These are phyloP conservation scores for Prunus padus DNA, from an alignment of 306 rosid species.

Conservation along the genomic window DNA sequence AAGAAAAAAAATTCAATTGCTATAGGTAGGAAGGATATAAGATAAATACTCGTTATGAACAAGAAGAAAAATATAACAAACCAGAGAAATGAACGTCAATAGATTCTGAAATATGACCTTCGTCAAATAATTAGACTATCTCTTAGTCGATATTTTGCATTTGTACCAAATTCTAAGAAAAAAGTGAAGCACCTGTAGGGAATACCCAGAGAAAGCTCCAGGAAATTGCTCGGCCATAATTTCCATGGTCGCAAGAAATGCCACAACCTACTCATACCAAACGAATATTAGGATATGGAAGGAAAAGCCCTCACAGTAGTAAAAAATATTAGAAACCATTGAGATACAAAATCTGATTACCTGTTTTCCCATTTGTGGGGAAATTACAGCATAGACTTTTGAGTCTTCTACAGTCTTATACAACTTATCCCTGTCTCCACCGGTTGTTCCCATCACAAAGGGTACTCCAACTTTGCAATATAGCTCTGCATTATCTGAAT, in stretches of 20 bases:
- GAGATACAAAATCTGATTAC: constrained; percentile 31
- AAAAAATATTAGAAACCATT: background rate
- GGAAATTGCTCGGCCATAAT: constrained; percentile 94
- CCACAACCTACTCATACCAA: constrained; percentile 64
- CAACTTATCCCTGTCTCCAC: constrained; percentile 75
- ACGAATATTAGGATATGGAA: constrained; percentile 28
- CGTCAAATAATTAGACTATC: background rate
- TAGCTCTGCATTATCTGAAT: constrained; percentile 76
- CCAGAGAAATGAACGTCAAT: too few species aligned
- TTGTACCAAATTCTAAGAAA: background rate
- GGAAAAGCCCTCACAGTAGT: constrained; percentile 8
- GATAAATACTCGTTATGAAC: too few species aligned
- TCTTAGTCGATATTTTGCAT: background rate
- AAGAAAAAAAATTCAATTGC: background rate
- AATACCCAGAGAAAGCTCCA: constrained; percentile 91
- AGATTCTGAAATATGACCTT: background rate
- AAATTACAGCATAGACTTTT: constrained; percentile 74
- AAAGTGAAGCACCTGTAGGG: constrained; percentile 59
- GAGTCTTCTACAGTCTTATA: constrained; percentile 71
- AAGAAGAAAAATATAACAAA: too few species aligned
- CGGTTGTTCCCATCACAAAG: constrained; percentile 96
- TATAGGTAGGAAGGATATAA: background rate
- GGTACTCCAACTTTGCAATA: constrained; percentile 84
- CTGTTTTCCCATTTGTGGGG: constrained; percentile 99
- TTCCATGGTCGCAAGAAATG: constrained; percentile 98